Base-by-base conservation (phyloP, 2,329 filamentous ascomycete genomes). In the Curvularia sp. region DNA sequence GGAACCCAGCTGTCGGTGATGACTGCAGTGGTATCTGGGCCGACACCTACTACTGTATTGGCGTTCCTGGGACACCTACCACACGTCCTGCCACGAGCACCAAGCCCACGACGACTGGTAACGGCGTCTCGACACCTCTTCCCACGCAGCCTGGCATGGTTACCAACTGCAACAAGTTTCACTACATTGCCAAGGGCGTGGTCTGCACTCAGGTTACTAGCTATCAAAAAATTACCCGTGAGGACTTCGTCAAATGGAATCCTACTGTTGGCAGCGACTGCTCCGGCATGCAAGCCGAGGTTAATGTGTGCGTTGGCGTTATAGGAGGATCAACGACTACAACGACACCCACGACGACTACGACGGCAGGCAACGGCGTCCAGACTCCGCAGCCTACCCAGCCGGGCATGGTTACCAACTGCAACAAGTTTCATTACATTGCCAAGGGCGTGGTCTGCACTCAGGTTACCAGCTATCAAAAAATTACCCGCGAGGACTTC, bases 101-200 rank as follows among this genome's bases (percentile, higher is more conserved):
- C 7, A 32, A 32, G 18, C 45, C 45, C 12, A 55, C 55, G 27
- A 38, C 23, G 7, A 45, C 56, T 39, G 53, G 56, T 8, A 58
- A 63, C 18, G 50, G 54, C 30, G 32, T 63, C 28, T 12, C 51
- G n/a, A 63, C 60, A 3, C 55, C 54, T 4, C 41, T 48, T 19
- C 57, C 55, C 6, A 55, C 41, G 5, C 62, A 63, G 36, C 25
- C 34, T 2, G 55, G 51, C 4, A 64, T 64, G 42, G 51, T 61
- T 3, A 50, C 25, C 7, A 63, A 61, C 47, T 63, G 57, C 52
- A 49, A 57, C 12, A 57, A 38, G 12, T 61, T 60, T 30, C 49
- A 63, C 36, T 45, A 36, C 2, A 53, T 55, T 3, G 49, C 23
- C 9, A 28, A 34, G n/a, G 49, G 43, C 18, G 25, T 41, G 7